phyloP scores from a whole-genome alignment of 208 protist genomes.

The Trypanosoma melophagium region DNA sequence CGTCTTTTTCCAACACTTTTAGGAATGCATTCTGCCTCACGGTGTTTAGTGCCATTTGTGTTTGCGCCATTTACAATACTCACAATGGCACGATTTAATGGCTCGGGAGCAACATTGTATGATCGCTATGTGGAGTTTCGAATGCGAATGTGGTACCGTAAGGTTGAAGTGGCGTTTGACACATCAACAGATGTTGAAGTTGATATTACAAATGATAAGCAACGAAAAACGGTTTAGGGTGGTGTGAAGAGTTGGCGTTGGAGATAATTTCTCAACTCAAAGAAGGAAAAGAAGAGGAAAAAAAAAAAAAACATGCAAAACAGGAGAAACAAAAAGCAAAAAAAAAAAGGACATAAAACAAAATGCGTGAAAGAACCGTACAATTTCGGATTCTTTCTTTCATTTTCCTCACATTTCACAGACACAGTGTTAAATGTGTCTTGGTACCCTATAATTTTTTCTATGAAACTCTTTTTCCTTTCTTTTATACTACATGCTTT shows the following conservation, averaged over 20 bases:
- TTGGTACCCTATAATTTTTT: too few relatives aligned
- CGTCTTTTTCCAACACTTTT: constrained; percentile 80
- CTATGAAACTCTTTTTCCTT: background rate
- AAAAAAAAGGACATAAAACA: background rate
- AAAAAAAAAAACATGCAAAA: too few relatives aligned
- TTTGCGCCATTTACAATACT: constrained; percentile 73
- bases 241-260: background rate
- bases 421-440: too few relatives aligned
- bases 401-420: background rate
- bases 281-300: too few relatives aligned
- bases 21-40: constrained; percentile 79
- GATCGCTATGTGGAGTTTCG: constrained; percentile 81
- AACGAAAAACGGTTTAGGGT: constrained; percentile 3
- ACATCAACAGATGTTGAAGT: constrained; percentile 70
- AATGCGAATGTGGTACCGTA: constrained; percentile 71
- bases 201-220: constrained; percentile 49
- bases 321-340: background rate
- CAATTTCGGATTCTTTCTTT: too few relatives aligned
- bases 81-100: constrained; percentile 50
- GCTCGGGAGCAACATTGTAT: constrained; percentile 68
- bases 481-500: constrained; percentile 11
- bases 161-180: constrained; percentile 73
- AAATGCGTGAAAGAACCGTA: background rate
- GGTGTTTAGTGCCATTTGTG: constrained; percentile 82
- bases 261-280: background rate